phyloP scores from a whole-genome alignment of 495 filamentous ascomycete species.

The Podospora pseudocomata region DNA sequence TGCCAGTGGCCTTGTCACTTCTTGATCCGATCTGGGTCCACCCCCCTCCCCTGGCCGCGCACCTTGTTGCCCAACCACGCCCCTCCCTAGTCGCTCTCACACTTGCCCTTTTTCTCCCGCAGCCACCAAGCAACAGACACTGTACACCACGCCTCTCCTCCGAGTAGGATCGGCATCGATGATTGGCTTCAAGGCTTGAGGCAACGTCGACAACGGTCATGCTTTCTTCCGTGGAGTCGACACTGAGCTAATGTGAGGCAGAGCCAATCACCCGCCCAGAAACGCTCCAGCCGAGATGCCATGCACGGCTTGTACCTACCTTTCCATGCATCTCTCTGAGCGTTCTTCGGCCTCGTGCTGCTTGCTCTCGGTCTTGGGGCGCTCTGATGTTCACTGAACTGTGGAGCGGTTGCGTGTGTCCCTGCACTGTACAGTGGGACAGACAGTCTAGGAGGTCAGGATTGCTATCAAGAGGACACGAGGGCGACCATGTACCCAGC shows the following conservation, averaged over 20 bases:
- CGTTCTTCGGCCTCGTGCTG: conserved; percentile 23
- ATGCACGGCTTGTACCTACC: conserved; percentile 29
- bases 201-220: conserved; percentile 46
- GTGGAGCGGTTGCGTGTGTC: conserved; percentile 19
- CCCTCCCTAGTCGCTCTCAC: conserved; percentile 2
- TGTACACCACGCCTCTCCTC: conserved; percentile 31
- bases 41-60: conserved; percentile 19
- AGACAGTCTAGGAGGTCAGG: conserved; percentile 15
- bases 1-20: conserved; percentile 19
- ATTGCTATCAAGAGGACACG: conserved; percentile 12
- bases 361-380: conserved; percentile 8
- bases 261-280: conserved; percentile 39
- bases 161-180: conserved; percentile 24
- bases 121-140: conserved; percentile 22
- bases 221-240: conserved; percentile 46
- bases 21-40: conserved; percentile 29
- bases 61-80: conserved; percentile 11
- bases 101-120: conserved; percentile 4
- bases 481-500: conserved; percentile 3
- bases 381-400: conserved; percentile 11
- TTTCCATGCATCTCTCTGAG: conserved; percentile 21
- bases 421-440: conserved; percentile 22
- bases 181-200: conserved; percentile 37
- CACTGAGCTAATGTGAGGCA: conserved; percentile 42
- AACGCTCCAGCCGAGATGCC: conserved; percentile 43